These are phyloP conservation scores for Brettanomyces naardenensis DNA, from an alignment of 805 yeast species.

Conservation along the genomic window DNA sequence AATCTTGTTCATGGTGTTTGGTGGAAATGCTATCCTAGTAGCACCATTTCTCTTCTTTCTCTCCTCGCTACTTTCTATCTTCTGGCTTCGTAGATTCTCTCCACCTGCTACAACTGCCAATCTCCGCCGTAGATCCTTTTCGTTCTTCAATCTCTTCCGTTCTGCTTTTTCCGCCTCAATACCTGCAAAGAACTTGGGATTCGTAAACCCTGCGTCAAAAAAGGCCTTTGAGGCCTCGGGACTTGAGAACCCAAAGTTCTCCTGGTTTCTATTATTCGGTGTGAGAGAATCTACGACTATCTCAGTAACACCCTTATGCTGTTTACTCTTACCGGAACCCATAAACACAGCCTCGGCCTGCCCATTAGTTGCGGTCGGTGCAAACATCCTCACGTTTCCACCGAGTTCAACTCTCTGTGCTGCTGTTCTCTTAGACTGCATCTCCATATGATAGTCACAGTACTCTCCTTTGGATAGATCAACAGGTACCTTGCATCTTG, in stretches of 20 bases:
- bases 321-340: slow-evolving; percentile 18
- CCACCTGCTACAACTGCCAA: slow-evolving; percentile 23
- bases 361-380: slow-evolving; percentile 41
- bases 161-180: slow-evolving; percentile 30
- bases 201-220: slow-evolving; percentile 39
- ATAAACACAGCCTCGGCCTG: slow-evolving; percentile 34
- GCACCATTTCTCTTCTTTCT: slow-evolving; percentile 15
- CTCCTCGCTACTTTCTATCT: slow-evolving; percentile 15
- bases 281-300: slow-evolving; percentile 1
- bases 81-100: slow-evolving; percentile 9
- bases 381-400: slow-evolving; percentile 46
- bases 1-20: slow-evolving; percentile 16
- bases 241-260: slow-evolving; percentile 27
- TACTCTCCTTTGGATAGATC: slow-evolving; percentile 43
- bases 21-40: slow-evolving; percentile 20
- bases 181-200: slow-evolving; percentile 37
- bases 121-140: slow-evolving; percentile 23
- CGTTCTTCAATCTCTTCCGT: slow-evolving; percentile 31
- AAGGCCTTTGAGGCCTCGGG: slow-evolving; percentile 40
- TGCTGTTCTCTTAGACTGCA: slow-evolving; percentile 40
- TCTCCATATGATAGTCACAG: slow-evolving; percentile 70
- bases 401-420: slow-evolving; percentile 74
- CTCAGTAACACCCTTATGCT: slow-evolving; percentile 4
- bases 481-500: slow-evolving; percentile 52
- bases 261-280: slow-evolving; percentile 7